These are phyloP conservation scores for Ceratocystis cacaofunesta DNA, from an alignment of 2,329 filamentous ascomycete genomes.

Conservation along the genomic window DNA sequence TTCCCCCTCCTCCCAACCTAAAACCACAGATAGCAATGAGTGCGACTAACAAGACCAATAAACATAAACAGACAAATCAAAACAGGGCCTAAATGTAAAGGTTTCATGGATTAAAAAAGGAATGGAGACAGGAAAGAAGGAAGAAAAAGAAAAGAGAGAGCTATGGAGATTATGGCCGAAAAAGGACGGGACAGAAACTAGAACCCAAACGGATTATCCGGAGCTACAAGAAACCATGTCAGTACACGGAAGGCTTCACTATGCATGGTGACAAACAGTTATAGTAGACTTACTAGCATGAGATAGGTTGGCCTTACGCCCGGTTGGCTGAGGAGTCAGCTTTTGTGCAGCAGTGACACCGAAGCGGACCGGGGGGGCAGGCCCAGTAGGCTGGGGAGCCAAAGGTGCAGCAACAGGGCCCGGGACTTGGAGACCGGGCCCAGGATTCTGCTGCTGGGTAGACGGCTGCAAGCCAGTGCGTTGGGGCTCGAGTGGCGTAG, in stretches of 20 bases:
- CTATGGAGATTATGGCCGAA: constrained; percentile 1
- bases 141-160: constrained; percentile 1
- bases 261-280: not conserved
- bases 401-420: constrained; percentile 11
- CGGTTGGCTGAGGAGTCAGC: constrained; percentile 72
- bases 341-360: constrained; percentile 64
- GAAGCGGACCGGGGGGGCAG: constrained; percentile 76
- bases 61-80: not conserved
- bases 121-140: constrained; percentile 6
- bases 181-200: constrained; percentile 19
- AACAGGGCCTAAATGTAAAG: constrained; percentile 1
- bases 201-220: constrained; percentile 41
- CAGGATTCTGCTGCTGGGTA: constrained; percentile 29
- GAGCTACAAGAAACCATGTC: constrained; percentile 26
- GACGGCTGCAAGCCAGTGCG: constrained; percentile 35
- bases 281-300: constrained; percentile 76
- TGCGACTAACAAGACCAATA: not conserved
- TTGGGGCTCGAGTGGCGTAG: constrained; percentile 45
- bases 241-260: not conserved
- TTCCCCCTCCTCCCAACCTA: too few species aligned
- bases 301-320: constrained; percentile 73
- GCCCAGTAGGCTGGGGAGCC: constrained; percentile 37
- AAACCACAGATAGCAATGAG: not conserved
- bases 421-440: not conserved
- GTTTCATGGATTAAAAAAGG: not conserved